Percentiles rank a stretch among this genome's conserved stretches.
These are phyloP conservation scores for Phytophthora tentaculata DNA, from an alignment of 352 stramenopile genomes.

Conservation along the genomic window DNA sequence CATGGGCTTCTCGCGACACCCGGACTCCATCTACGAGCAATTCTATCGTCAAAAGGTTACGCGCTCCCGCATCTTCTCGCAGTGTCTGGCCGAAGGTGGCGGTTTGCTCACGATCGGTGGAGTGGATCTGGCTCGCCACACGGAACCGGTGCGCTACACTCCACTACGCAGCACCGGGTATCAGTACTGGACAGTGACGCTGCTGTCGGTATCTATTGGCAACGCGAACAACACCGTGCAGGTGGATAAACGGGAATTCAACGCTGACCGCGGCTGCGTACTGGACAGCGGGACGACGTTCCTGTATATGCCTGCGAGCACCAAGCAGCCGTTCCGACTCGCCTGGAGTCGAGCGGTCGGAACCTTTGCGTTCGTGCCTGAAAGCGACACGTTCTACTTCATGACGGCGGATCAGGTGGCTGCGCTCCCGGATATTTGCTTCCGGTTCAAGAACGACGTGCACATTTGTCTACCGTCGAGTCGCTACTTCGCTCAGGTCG, in stretches of 20 bases:
- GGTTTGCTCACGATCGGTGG: constrained; percentile 94
- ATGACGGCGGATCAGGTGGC: constrained; percentile 38
- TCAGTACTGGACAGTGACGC: constrained; percentile 81
- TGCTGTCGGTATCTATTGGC: constrained; percentile 62
- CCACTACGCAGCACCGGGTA: constrained; percentile 75
- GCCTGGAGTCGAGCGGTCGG: constrained; percentile 59
- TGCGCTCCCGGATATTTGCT: constrained; percentile 65
- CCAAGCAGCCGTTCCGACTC: constrained; percentile 42
- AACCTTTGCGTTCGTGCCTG: constrained; percentile 43
- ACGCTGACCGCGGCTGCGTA: constrained; percentile 70
- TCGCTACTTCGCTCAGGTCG: constrained; percentile 58
- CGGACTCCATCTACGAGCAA: constrained; percentile 92
- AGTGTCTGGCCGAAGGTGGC: constrained; percentile 92
- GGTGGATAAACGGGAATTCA: constrained; percentile 52
- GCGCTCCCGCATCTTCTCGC: constrained; percentile 88
- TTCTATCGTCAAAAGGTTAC: constrained; percentile 88
- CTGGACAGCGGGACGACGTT: constrained; percentile 86
- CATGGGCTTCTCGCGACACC: constrained; percentile 94
- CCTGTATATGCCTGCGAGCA: constrained; percentile 64
- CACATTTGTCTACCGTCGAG: constrained; percentile 57
- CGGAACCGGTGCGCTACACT: constrained; percentile 86
- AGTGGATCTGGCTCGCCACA: constrained; percentile 72
- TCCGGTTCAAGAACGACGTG: constrained; percentile 68
- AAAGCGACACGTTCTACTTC: constrained; percentile 56
- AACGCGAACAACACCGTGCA: constrained; percentile 36